Evolutionary conservation across 192 early-diverging fungal species (phyloP), one percentile per base, ranked within the genome.

Genomic region (Chytriomyces hyalinus): DNA sequence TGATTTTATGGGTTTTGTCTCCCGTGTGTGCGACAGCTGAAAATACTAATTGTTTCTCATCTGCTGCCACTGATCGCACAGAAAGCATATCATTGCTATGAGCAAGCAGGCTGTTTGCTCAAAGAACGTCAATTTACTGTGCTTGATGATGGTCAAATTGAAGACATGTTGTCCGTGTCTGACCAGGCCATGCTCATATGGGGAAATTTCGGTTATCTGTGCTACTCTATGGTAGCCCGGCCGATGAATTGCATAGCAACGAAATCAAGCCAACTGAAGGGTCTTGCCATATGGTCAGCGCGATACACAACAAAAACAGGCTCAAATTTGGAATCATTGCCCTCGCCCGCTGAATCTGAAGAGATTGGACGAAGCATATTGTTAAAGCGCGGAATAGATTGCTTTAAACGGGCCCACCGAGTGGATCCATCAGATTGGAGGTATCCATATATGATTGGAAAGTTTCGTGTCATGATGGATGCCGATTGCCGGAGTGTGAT

Each of bases 51-150:
- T 61, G 26, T 61, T 17, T 36, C 36, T 2, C 36, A 4, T 36
- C 0, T 2, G 36, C 46, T 65, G 3, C 64, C 5, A 4, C 26
- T 65, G 15, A 65, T 36, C 69, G 46, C 45, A 49, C 66, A 91
- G 90, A 80, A 81, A 77, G 82, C 92, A 1, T 93, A 90, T 67
- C 87, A 87, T 65, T 92, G 89, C 65, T 93, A 89, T 75, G 81
- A 86, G 8, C 84, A 89, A 74, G 88, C 84, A 26, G 15, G 49
- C 64, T 20, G 59, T 75, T 17, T 49, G 6, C 49, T 75, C 57
- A 20, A 80, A 11, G 7, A 77, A 15, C 49, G 62, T 22, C 3
- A 80, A 48, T 46, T 22, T 13, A 51, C 45, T 9, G 50, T 48
- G 28, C 59, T 69, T 26, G 60, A 76, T 50, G 65, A 73, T 62